phyloP scores from a whole-genome alignment of 1,139 yeast genomes.

The Saccharomyces hybrid region DNA sequence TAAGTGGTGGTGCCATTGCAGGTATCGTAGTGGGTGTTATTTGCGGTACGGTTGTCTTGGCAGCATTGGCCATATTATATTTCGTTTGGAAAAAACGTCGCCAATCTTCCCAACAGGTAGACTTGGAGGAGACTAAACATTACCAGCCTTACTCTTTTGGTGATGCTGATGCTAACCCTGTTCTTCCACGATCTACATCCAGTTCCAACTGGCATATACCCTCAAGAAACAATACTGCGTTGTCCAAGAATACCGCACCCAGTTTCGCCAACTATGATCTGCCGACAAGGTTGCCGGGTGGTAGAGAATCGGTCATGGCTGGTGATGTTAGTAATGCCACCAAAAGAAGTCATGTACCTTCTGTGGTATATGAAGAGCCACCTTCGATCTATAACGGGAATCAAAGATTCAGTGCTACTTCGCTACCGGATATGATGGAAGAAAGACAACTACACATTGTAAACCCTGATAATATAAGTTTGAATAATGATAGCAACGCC shows the following conservation, averaged over 20 bases:
- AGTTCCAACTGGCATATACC: slow-evolving; percentile 15
- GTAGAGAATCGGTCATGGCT: neutral
- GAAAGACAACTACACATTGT: slow-evolving; percentile 28
- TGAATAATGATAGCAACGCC: slow-evolving; percentile 1
- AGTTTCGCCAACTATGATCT: neutral
- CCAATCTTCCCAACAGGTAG: slow-evolving; percentile 16
- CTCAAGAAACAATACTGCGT: slow-evolving; percentile 14
- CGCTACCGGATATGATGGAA: slow-evolving; percentile 53
- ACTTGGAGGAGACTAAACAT: slow-evolving; percentile 29
- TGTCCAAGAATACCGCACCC: neutral
- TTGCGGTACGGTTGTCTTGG: slow-evolving; percentile 40
- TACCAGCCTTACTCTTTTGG: slow-evolving; percentile 33
- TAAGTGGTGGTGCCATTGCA: slow-evolving; percentile 63
- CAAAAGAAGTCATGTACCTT: slow-evolving; percentile 9
- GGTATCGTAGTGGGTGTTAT: slow-evolving; percentile 64
- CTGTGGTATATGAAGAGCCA: slow-evolving; percentile 21
- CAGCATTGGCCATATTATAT: slow-evolving; percentile 35
- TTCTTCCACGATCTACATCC: slow-evolving; percentile 14
- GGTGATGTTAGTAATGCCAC: neutral
- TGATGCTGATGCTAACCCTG: slow-evolving; percentile 26
- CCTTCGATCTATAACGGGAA: slow-evolving; percentile 27
- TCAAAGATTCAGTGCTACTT: slow-evolving; percentile 55
- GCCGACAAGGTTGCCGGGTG: slow-evolving; percentile 1
- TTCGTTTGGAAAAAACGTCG: slow-evolving; percentile 38
- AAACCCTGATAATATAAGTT: slow-evolving; percentile 24